These are phyloP conservation scores for Pythium scleroteichum DNA, from an alignment of 352 stramenopile genomes.

Conservation along the genomic window DNA sequence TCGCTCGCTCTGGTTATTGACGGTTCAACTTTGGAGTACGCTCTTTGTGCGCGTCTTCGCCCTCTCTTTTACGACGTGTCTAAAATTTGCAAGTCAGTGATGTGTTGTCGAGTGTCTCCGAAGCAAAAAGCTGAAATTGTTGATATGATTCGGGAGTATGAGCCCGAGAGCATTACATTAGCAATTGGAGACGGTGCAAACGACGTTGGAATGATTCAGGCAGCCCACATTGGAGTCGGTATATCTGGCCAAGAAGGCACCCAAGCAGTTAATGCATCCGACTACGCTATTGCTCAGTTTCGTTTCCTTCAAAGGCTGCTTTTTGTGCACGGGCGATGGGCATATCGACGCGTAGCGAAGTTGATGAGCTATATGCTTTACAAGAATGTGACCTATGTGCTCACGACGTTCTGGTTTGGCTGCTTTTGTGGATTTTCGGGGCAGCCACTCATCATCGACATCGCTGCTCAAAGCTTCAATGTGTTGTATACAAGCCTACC, in stretches of 20 bases:
- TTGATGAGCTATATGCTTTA: conserved; percentile 95
- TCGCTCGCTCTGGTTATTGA: conserved; percentile 91
- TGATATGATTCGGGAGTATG: conserved; percentile 68
- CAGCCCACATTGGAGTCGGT: conserved; percentile 90
- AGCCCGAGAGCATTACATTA: conserved; percentile 80
- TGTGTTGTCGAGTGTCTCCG: conserved; percentile 87
- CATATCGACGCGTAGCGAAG: conserved; percentile 91
- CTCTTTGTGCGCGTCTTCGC: conserved; percentile 49
- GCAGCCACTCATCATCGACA: conserved; percentile 75
- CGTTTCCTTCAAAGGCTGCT: conserved; percentile 91
- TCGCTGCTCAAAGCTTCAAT: conserved; percentile 82
- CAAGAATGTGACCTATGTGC: conserved; percentile 91
- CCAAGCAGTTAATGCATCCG: conserved; percentile 92
- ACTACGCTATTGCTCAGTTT: conserved; percentile 95
- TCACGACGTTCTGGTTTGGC: conserved; percentile 86
- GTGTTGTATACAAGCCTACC: conserved; percentile 79
- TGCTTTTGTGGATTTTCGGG: conserved; percentile 78
- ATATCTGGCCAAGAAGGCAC: conserved; percentile 92
- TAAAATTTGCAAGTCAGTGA: conserved; percentile 74
- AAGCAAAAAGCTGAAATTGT: conserved; percentile 89
- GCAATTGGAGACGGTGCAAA: conserved; percentile 96
- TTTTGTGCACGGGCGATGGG: conserved; percentile 92
- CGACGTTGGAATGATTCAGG: conserved; percentile 96
- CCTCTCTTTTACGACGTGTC: conserved; percentile 71
- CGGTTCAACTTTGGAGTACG: conserved; percentile 86